phyloP scores from a whole-genome alignment of 116 monocot species.

The Thalassia testudinum region DNA sequence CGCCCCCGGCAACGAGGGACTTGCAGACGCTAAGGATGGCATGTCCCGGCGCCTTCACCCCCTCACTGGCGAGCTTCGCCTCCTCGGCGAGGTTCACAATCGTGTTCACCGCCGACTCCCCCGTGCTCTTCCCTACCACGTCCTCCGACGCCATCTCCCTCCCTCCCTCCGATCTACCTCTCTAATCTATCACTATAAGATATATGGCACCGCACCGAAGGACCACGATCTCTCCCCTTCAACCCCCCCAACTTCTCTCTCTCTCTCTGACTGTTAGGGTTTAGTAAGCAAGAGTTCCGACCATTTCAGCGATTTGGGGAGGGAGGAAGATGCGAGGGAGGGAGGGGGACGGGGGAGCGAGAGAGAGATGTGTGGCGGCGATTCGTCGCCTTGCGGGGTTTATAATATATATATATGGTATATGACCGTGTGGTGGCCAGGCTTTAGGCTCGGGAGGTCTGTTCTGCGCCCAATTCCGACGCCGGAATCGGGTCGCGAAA shows the following conservation, averaged over 20 bases:
- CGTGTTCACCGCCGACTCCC: slow-evolving; percentile 83
- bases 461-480: too few species aligned
- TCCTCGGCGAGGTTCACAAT: slow-evolving; percentile 96
- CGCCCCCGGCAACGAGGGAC: slow-evolving; percentile 89
- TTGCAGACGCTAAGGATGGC: slow-evolving; percentile 74
- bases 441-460: too few species aligned
- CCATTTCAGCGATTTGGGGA: neutral
- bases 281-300: neutral
- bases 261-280: neutral
- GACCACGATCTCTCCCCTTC: neutral
- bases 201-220: neutral
- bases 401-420: too few species aligned
- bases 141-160: slow-evolving; percentile 81
- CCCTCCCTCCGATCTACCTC: neutral
- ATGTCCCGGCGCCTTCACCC: slow-evolving; percentile 75
- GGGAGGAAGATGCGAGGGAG: neutral
- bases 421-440: too few species aligned
- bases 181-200: neutral
- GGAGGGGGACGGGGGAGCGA: neutral
- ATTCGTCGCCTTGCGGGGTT: neutral
- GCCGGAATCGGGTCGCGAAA: too few species aligned
- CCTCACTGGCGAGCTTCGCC: slow-evolving; percentile 89
- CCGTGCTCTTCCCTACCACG: slow-evolving; percentile 72
- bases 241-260: neutral
- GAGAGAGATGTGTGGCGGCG: neutral